Evolutionary conservation across 2,329 filamentous ascomycete species (phyloP).

Genomic region (Botrytis galanthina): DNA sequence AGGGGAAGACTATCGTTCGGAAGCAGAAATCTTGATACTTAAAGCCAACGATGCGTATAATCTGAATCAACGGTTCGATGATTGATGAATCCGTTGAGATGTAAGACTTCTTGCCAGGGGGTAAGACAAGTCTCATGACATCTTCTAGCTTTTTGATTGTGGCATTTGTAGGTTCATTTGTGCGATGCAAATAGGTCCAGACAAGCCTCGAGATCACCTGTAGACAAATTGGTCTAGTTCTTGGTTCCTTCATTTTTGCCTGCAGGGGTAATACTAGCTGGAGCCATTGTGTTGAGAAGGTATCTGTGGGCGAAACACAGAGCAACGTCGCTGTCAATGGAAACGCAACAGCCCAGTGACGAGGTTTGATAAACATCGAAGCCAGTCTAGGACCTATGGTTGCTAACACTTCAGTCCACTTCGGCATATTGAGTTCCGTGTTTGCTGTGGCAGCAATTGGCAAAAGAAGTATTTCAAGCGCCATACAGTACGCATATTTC

Average conservation of each 20-base stretch:
- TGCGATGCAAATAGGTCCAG: conserved; percentile 92
- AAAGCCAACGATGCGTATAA: conserved; percentile 91
- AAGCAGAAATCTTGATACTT: conserved; percentile 94
- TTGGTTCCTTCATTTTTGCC: conserved; percentile 78
- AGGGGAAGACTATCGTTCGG: conserved; percentile 84
- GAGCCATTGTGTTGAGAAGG: conserved; percentile 83
- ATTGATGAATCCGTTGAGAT: conserved; percentile 80
- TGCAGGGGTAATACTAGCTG: conserved; percentile 75
- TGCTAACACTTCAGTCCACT: conserved; percentile 83
- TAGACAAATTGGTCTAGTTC: conserved; percentile 73
- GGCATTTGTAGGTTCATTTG: conserved; percentile 65
- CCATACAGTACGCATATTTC: conserved; percentile 92
- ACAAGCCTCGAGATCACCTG: conserved; percentile 86
- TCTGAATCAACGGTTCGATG: conserved; percentile 85
- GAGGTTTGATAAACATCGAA: conserved; percentile 85
- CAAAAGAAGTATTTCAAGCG: conserved; percentile 81
- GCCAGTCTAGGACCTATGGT: conserved; percentile 74
- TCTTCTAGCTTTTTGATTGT: conserved; percentile 83
- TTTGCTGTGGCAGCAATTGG: conserved; percentile 80
- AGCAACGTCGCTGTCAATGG: conserved; percentile 83
- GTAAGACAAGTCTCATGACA: conserved; percentile 79
- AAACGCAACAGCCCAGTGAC: conserved; percentile 87
- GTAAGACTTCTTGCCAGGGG: conserved; percentile 74
- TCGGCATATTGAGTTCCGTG: conserved; percentile 73
- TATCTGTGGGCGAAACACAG: conserved; percentile 82